These are phyloP conservation scores for Torulaspora quercuum DNA, from an alignment of 805 yeast genomes.

Conservation along the genomic window DNA sequence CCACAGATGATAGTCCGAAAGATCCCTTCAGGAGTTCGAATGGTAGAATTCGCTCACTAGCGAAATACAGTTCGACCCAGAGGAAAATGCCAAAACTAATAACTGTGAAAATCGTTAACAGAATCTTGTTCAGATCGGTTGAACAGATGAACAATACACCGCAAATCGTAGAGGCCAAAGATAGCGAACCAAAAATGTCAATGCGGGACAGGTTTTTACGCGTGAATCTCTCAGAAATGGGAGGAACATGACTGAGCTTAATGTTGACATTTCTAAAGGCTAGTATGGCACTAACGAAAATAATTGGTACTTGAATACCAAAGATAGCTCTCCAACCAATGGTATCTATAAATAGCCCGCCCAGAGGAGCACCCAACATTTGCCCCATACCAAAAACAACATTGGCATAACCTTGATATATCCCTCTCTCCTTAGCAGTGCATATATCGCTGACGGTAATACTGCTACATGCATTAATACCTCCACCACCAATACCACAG, in stretches of 20 bases:
- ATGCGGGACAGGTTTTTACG: conserved; percentile 52
- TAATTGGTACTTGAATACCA: conserved; percentile 48
- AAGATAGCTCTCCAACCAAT: conserved; percentile 67
- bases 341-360: conserved; percentile 55
- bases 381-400: conserved; percentile 74
- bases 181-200: conserved; percentile 63
- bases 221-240: conserved; percentile 41
- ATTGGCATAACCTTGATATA: conserved; percentile 80
- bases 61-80: conserved; percentile 36
- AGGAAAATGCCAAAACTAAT: conserved; percentile 36
- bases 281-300: conserved; percentile 38
- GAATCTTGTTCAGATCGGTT: conserved; percentile 43
- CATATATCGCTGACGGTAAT: conserved; percentile 75
- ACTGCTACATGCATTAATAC: conserved; percentile 70
- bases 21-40: conserved; percentile 49
- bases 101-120: conserved; percentile 33
- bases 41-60: conserved; percentile 59
- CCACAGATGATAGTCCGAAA: conserved; percentile 52
- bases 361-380: conserved; percentile 62
- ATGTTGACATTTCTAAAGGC: conserved; percentile 39
- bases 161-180: conserved; percentile 54
- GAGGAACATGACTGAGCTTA: conserved; percentile 51
- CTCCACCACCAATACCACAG: conserved; percentile 92
- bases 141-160: conserved; percentile 47
- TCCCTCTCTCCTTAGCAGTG: conserved; percentile 70